phyloP scores from a whole-genome alignment of 148 eudicot genomes.

The Rhododendron kiyosumense region DNA sequence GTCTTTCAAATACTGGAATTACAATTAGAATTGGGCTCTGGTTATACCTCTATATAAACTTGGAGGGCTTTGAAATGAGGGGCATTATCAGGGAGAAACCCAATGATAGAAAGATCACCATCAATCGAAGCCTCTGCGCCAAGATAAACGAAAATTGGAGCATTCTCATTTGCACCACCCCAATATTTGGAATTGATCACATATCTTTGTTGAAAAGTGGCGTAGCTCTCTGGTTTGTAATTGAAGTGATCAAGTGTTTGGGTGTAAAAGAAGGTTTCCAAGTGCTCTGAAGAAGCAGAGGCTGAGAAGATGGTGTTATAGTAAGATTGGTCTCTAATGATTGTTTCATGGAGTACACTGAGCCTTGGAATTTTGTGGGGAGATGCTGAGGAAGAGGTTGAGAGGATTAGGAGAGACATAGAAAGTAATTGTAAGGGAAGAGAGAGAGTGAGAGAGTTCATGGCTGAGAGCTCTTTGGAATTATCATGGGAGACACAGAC shows the following conservation, averaged over 20 bases:
- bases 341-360: not conserved
- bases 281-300: not conserved
- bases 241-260: slow-evolving; percentile 20
- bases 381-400: not conserved
- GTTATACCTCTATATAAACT: slow-evolving; percentile 21
- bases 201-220: slow-evolving; percentile 8
- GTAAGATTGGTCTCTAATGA: not conserved
- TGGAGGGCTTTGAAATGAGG: slow-evolving; percentile 19
- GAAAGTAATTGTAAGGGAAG: not conserved
- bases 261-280: slow-evolving; percentile 10
- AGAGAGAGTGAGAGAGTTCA: not conserved
- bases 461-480: not conserved
- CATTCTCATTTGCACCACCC: slow-evolving; percentile 12
- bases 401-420: not conserved
- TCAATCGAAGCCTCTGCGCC: slow-evolving; percentile 12
- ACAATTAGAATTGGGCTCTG: not conserved
- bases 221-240: slow-evolving; percentile 11
- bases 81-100: slow-evolving; percentile 17
- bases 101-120: not conserved
- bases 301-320: not conserved
- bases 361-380: not conserved
- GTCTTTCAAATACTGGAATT: not conserved
- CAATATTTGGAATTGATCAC: slow-evolving; percentile 10
- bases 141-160: slow-evolving; percentile 19
- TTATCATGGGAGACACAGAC: not conserved